These are phyloP conservation scores for Aspergillus pseudonomiae DNA, from an alignment of 2,329 filamentous ascomycete species.

Conservation along the genomic window DNA sequence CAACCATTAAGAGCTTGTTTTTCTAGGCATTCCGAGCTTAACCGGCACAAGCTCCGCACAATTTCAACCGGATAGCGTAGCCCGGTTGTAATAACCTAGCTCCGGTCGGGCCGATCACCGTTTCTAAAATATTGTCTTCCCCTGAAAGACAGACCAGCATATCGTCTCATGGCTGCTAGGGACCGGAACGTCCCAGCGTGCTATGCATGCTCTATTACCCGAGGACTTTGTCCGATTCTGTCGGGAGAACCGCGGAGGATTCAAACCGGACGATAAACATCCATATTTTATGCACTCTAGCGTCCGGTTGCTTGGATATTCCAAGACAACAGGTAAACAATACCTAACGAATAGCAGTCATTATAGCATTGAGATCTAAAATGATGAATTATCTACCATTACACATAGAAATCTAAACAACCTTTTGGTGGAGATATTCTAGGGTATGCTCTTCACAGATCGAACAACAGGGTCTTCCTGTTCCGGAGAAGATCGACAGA, in stretches of 20 bases:
- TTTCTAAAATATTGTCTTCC: neutral
- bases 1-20: neutral
- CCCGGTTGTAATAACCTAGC: neutral
- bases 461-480: neutral
- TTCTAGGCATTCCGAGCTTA: neutral
- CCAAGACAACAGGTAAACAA: neutral
- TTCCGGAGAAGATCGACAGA: neutral
- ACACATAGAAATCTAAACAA: too few species aligned
- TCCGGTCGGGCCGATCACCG: neutral
- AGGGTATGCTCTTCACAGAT: neutral
- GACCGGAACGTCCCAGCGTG: neutral
- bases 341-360: neutral
- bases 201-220: neutral
- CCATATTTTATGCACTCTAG: neutral
- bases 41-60: neutral
- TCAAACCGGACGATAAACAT: neutral
- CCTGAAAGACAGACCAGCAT: neutral
- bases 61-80: neutral
- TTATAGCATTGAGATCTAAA: neutral
- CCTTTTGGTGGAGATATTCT: neutral
- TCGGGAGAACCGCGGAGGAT: too few species aligned
- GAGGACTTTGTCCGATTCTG: too few species aligned
- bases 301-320: neutral
- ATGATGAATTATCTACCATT: neutral
- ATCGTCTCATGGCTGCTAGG: too few species aligned